Conservation (phyloP, 2,329 filamentous ascomycete genomes). For the Ascosphaera aggregata region DNA sequence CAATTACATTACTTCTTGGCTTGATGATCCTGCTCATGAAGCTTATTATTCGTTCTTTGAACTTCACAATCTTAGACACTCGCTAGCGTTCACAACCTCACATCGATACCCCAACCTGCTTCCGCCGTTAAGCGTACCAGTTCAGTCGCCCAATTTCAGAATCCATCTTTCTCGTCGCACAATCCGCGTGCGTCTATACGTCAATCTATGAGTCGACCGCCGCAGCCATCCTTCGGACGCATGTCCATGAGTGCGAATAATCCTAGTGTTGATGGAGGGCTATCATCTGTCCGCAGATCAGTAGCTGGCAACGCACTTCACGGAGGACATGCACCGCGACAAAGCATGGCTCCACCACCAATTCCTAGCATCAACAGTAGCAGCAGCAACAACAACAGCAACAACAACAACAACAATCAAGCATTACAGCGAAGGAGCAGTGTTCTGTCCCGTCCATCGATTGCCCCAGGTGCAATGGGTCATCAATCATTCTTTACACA, state of each 20-base stretch:
- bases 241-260: constrained; percentile 49
- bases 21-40: too few species aligned
- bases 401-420: too few species aligned
- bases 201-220: constrained; percentile 60
- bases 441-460: constrained; percentile 53
- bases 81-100: constrained; percentile 60
- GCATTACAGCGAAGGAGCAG: constrained; percentile 50
- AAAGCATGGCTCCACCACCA: constrained; percentile 42
- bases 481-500: constrained; percentile 94
- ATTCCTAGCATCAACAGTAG: constrained; percentile 19
- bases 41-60: too few species aligned
- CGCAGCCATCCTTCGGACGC: constrained; percentile 68
- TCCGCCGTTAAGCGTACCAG: constrained; percentile 88
- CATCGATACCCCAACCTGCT: constrained; percentile 67
- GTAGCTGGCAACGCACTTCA: constrained; percentile 43
- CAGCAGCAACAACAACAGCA: too few species aligned
- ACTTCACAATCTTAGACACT: too few species aligned
- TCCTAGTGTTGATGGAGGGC: constrained; percentile 50
- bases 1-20: constrained; percentile 1
- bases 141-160: constrained; percentile 44
- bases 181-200: constrained; percentile 69
- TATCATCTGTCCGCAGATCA: constrained; percentile 66
- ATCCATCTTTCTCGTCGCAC: constrained; percentile 39
- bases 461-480: constrained; percentile 33
- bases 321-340: constrained; percentile 30